Evolutionary conservation across 2,329 filamentous ascomycete genomes (phyloP).

Genomic region (Cladosporium halotolerans): DNA sequence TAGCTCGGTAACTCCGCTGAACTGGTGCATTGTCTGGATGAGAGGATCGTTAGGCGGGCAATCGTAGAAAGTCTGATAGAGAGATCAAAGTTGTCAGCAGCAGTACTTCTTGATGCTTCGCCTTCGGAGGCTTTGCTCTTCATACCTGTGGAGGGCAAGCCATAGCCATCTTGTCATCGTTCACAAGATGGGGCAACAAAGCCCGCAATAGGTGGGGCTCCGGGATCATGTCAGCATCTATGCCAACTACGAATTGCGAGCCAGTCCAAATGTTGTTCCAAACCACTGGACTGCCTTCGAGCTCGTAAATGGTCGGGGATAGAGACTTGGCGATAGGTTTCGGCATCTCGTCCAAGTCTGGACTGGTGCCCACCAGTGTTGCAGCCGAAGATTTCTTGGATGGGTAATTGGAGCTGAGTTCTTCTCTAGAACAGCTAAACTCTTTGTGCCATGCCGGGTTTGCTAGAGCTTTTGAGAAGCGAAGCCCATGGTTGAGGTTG

Average conservation of each 20-base stretch:
- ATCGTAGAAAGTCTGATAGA: constrained; percentile 53
- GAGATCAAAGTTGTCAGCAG: constrained; percentile 31
- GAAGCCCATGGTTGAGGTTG: constrained; percentile 46
- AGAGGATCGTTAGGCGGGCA: constrained; percentile 54
- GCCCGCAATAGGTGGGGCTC: constrained; percentile 55
- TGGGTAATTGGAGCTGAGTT: background rate
- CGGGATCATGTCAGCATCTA: constrained; percentile 65
- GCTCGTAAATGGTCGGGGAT: background rate
- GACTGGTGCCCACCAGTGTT: background rate
- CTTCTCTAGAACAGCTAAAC: background rate
- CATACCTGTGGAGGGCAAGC: constrained; percentile 35
- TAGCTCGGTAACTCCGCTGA: constrained; percentile 48
- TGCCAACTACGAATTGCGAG: constrained; percentile 49
- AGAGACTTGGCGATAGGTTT: constrained; percentile 1
- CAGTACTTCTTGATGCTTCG: constrained; percentile 16
- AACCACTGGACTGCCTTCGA: constrained; percentile 33
- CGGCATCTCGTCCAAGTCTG: constrained; percentile 5
- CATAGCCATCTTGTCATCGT: constrained; percentile 30
- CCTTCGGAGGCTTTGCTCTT: constrained; percentile 41
- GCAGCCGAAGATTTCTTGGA: constrained; percentile 37
- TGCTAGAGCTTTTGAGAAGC: background rate
- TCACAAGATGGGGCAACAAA: constrained; percentile 51
- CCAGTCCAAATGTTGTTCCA: no score
- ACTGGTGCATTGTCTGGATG: constrained; percentile 52
- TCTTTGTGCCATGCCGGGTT: background rate